Base-by-base conservation (phyloP, 805 yeast species). In the Blastobotrys parvus region DNA sequence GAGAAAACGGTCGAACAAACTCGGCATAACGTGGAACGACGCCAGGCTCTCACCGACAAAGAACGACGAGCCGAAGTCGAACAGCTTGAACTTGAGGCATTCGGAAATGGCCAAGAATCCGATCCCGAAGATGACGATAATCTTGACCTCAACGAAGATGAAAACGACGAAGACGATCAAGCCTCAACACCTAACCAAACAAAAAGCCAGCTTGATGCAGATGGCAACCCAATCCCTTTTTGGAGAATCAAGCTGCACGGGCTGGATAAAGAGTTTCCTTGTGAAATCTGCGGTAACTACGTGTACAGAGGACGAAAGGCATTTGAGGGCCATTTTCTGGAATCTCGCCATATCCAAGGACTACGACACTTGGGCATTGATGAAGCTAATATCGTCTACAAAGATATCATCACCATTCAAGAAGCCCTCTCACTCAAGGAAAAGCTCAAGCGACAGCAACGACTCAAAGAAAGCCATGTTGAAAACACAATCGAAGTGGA, bases 241-340 rank as follows among this genome's bases (percentile, higher is more conserved):
- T 92, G 98, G 98, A 67, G 92, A 22, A 89, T 78, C 69, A 92
- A 89, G 60, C 67, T 89, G 36, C 88, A 87, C 54, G 98, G 98
- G 0, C 68, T 89, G 8, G 83, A 83, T 44, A 71, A 75, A 35
- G 76, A 74, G 41, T 85, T 77, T 53, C 55, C 63, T 1, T 92
- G 98, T 60, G 97, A 92, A 62, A 75, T 92, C 5, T 92, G 98
- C 59, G 94, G 94, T 3, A 78, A 84, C 53, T 60, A 63, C 25
- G 64, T 67, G 5, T 90, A 81, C 62, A 74, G 75, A 53, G 98
- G 98, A 1, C 70, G 94, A 6, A 68, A 71, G 39, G 70, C 72
- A 1, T 92, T 76, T 58, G 82, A 75, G 20, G 72, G 72, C 51
- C 98, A 92, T 64, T 92, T 92, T 58, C 60, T 64, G n/a, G 83